A percentile compares a stretch with the other conserved stretches of the same genome.
Evolutionary conservation across 176 grass and related monocot species (phyloP).

Genomic region (Tuctoria greenei): DNA sequence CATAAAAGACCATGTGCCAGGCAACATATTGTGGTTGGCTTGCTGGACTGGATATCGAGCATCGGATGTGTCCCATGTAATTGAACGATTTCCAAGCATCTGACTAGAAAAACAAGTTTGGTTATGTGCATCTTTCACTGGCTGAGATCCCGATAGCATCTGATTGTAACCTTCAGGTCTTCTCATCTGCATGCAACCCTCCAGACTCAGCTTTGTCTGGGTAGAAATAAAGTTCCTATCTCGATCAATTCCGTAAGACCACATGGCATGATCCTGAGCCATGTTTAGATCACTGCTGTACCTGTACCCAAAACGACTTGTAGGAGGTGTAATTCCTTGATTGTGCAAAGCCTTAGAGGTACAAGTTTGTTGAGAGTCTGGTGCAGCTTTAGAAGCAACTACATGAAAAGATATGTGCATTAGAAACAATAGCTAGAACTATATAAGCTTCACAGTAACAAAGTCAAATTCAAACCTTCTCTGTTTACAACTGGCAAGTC

Average conservation of each 20-base stretch:
- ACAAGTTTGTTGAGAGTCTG: slow-evolving; percentile 45
- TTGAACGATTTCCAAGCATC: slow-evolving; percentile 34
- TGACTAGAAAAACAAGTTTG: slow-evolving; percentile 38
- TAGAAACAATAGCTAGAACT: slow-evolving; percentile 13
- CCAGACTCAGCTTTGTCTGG: slow-evolving; percentile 17
- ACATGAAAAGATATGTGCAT: slow-evolving; percentile 33
- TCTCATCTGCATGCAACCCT: slow-evolving; percentile 33
- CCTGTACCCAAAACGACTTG: slow-evolving; percentile 27
- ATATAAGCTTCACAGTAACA: slow-evolving; percentile 15
- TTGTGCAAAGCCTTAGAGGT: slow-evolving; percentile 57
- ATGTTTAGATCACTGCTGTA: slow-evolving; percentile 36
- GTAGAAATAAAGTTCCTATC: slow-evolving; percentile 38
- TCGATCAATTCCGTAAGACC: slow-evolving; percentile 39
- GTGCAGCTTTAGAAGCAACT: slow-evolving; percentile 50
- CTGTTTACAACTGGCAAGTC: slow-evolving; percentile 52
- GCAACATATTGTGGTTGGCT: slow-evolving; percentile 32
- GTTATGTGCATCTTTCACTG: slow-evolving; percentile 36
- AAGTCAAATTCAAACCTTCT: slow-evolving; percentile 58
- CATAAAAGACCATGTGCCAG: slow-evolving; percentile 50
- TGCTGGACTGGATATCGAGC: slow-evolving; percentile 40
- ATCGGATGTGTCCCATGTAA: slow-evolving; percentile 30
- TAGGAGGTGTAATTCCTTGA: slow-evolving; percentile 55
- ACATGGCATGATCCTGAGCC: slow-evolving; percentile 46
- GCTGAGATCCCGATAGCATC: slow-evolving; percentile 47
- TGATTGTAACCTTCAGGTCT: slow-evolving; percentile 32